These are phyloP conservation scores for Saccharomycopsis sp. DNA, from an alignment of 805 yeast species.

Conservation along the genomic window DNA sequence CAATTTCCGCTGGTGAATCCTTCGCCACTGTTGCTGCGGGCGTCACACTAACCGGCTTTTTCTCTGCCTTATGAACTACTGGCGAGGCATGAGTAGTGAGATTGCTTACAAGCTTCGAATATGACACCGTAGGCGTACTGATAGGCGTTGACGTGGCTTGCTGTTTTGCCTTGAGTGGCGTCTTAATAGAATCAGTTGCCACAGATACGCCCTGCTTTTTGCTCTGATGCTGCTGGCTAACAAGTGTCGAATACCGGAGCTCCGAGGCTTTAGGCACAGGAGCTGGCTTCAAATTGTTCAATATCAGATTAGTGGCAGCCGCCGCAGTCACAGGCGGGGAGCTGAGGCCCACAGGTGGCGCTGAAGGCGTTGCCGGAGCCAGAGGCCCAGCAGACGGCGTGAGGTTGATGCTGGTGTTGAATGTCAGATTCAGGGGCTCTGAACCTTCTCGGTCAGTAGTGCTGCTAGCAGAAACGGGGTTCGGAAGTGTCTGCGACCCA, in stretches of 20 bases:
- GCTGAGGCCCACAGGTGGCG: slow-evolving; percentile 3
- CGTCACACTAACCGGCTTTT: slow-evolving; percentile 9
- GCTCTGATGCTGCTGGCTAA: slow-evolving; percentile 8
- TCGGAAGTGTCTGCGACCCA: neutral
- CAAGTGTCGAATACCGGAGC: slow-evolving; percentile 44
- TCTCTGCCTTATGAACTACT: slow-evolving; percentile 22
- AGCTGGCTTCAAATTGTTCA: slow-evolving; percentile 42
- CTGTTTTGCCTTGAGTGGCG: slow-evolving; percentile 18
- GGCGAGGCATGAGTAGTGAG: slow-evolving; percentile 25
- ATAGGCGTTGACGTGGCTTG: slow-evolving; percentile 14
- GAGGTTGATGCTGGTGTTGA: slow-evolving; percentile 6
- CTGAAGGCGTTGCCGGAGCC: neutral
- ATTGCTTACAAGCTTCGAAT: slow-evolving; percentile 25
- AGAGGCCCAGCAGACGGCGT: neutral
- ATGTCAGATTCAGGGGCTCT: slow-evolving; percentile 1
- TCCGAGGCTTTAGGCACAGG: slow-evolving; percentile 47
- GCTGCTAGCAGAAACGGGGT: neutral
- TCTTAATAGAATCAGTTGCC: slow-evolving; percentile 23
- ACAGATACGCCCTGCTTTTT: slow-evolving; percentile 21
- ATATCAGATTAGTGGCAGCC: slow-evolving; percentile 9
- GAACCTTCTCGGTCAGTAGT: neutral
- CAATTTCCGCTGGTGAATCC: slow-evolving; percentile 21
- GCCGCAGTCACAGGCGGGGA: slow-evolving; percentile 12
- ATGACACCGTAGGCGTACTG: slow-evolving; percentile 24
- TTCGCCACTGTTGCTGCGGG: slow-evolving; percentile 11